These are phyloP conservation scores for Dicorynia guianensis DNA, from an alignment of 306 rosid genomes.

Conservation along the genomic window DNA sequence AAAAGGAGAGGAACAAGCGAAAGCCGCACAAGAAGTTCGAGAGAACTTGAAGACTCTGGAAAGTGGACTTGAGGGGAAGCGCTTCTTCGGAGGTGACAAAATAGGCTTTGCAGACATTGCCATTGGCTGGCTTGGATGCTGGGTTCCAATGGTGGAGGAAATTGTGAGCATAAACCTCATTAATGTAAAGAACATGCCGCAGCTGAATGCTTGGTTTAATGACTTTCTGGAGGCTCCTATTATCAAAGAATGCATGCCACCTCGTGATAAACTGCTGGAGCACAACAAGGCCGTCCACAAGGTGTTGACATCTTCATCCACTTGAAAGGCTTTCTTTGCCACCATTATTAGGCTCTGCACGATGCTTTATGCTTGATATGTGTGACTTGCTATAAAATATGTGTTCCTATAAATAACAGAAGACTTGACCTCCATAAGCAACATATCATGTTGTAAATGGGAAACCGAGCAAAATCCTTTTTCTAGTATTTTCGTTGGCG, in stretches of 20 bases:
- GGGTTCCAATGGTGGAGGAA: constrained; percentile 46
- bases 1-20: constrained; percentile 58
- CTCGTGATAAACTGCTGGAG: constrained; percentile 48
- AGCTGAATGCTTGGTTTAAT: constrained; percentile 50
- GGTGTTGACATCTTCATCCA: constrained; percentile 41
- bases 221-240: constrained; percentile 43
- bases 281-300: constrained; percentile 37
- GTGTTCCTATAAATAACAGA: background rate
- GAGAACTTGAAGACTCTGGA: constrained; percentile 55
- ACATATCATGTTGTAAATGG: background rate
- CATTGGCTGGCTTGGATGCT: constrained; percentile 52
- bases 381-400: background rate
- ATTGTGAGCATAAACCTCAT: constrained; percentile 42
- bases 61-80: constrained; percentile 49
- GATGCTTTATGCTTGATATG: constrained; percentile 4
- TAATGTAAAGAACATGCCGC: constrained; percentile 49
- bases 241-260: constrained; percentile 52
- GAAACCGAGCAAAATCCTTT: too few relatives aligned
- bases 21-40: constrained; percentile 50
- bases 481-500: background rate
- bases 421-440: background rate
- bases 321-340: constrained; percentile 34
- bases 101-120: constrained; percentile 59
- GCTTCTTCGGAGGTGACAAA: constrained; percentile 54
- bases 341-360: background rate